Evolutionary conservation across 495 filamentous ascomycete species (phyloP).

Genomic region (Xanthoparmelia taractica): DNA sequence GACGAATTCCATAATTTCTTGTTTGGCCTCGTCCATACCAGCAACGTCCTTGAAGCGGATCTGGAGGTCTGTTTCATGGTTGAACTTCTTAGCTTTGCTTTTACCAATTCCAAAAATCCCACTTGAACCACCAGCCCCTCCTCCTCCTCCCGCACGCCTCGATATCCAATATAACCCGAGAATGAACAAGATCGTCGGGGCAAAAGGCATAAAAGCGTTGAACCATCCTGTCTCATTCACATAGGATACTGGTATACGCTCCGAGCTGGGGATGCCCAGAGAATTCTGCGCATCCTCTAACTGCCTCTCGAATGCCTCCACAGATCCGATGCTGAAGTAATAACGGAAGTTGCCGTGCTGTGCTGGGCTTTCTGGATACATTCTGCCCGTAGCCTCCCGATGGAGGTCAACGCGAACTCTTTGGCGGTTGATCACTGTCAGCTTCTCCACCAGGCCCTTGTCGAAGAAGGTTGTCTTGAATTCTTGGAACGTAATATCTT

Average conservation of each 20-base stretch:
- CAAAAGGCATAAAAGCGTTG: constrained; percentile 59
- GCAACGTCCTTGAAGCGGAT: constrained; percentile 96
- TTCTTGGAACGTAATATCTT: constrained; percentile 97
- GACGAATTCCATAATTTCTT: constrained; percentile 99
- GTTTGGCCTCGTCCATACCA: constrained; percentile 97
- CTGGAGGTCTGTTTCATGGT: constrained; percentile 91
- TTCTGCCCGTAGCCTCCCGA: constrained; percentile 63
- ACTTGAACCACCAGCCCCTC: constrained; percentile 58
- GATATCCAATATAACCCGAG: constrained; percentile 67
- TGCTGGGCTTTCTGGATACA: constrained; percentile 77
- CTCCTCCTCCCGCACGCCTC: constrained; percentile 53
- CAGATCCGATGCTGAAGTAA: constrained; percentile 91
- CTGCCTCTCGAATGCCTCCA: constrained; percentile 83
- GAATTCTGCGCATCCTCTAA: constrained; percentile 82
- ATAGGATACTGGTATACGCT: constrained; percentile 89
- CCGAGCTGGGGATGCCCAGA: constrained; percentile 69
- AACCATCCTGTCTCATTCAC: constrained; percentile 62
- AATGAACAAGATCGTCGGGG: constrained; percentile 79
- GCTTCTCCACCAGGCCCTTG: constrained; percentile 89
- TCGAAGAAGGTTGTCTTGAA: constrained; percentile 86
- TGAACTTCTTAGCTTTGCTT: constrained; percentile 92
- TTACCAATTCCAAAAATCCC: constrained; percentile 93
- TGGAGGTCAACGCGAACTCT: constrained; percentile 77
- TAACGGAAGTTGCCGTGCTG: constrained; percentile 66
- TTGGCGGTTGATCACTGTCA: constrained; percentile 67